These are phyloP conservation scores for Linum lewisii DNA, from an alignment of 345 rosid species.

Conservation along the genomic window DNA sequence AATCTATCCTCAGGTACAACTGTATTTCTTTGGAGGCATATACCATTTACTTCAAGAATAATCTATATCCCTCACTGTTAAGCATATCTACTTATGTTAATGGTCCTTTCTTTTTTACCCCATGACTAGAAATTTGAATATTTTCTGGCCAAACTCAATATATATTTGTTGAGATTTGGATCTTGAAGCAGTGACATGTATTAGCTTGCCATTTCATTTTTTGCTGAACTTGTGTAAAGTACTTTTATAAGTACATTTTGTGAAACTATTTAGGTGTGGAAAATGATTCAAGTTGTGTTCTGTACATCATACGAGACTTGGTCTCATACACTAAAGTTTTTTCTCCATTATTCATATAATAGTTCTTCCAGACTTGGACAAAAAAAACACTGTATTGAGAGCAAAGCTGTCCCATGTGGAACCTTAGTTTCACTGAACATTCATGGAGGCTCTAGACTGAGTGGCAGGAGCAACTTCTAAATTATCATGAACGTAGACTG, in stretches of 20 bases:
- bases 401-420: not conserved
- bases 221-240: not conserved
- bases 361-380: not conserved
- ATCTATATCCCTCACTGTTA: not conserved
- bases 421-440: not conserved
- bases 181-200: not conserved
- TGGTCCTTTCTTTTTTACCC: too few relatives aligned
- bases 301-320: not conserved
- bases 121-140: too few relatives aligned
- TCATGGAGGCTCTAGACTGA: too few relatives aligned
- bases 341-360: too few relatives aligned
- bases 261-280: not conserved
- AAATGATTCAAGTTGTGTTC: too few relatives aligned
- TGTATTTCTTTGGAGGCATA: constrained; percentile 3
- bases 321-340: not conserved
- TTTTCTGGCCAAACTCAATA: not conserved
- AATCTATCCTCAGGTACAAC: constrained; percentile 95
- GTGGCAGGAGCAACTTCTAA: too few relatives aligned
- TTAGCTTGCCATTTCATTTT: not conserved
- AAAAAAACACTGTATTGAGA: not conserved
- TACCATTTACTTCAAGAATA: not conserved
- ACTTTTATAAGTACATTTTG: too few relatives aligned
- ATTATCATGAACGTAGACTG: too few relatives aligned
- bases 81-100: not conserved
- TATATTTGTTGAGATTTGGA: not conserved